A percentile compares a stretch with the other conserved stretches of the same genome.
These are phyloP conservation scores for Ampelocalamus luodianensis DNA, from an alignment of 176 grass and related monocot species.

Conservation along the genomic window DNA sequence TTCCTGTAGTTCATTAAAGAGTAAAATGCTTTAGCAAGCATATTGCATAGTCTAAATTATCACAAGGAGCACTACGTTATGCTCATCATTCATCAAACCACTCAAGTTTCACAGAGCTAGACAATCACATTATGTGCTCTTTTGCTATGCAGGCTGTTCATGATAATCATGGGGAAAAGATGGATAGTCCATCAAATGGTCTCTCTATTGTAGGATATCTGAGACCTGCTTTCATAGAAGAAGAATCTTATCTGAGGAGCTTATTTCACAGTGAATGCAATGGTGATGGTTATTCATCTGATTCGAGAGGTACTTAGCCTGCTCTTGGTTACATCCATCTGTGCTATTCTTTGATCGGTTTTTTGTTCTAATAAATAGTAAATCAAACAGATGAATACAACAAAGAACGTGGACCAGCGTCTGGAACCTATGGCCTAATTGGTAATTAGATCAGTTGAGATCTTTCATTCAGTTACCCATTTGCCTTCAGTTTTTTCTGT, in stretches of 20 bases:
- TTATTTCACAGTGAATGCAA: constrained; percentile 60
- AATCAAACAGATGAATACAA: constrained; percentile 58
- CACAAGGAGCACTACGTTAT: constrained; percentile 14
- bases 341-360: not conserved
- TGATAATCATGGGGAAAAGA: constrained; percentile 55
- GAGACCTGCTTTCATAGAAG: constrained; percentile 79
- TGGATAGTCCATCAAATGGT: constrained; percentile 80
- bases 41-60: constrained; percentile 23
- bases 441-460: constrained; percentile 49
- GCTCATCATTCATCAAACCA: not conserved
- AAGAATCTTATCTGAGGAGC: constrained; percentile 86
- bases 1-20: constrained; percentile 23
- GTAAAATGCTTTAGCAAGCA: not conserved
- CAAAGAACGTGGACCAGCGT: constrained; percentile 48
- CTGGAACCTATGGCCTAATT: constrained; percentile 54
- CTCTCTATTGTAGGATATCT: constrained; percentile 87
- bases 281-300: constrained; percentile 54
- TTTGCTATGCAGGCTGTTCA: constrained; percentile 63
- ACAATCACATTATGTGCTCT: constrained; percentile 23
- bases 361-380: constrained; percentile 33
- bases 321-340: constrained; percentile 25
- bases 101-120: constrained; percentile 1
- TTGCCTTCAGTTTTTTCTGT: constrained; percentile 18
- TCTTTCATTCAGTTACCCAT: constrained; percentile 26
- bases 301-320: constrained; percentile 63